A percentile compares a stretch with the other conserved stretches of the same genome.
Evolutionary conservation across 140 eudicot species (phyloP).

Genomic region (Artemisia princeps): DNA sequence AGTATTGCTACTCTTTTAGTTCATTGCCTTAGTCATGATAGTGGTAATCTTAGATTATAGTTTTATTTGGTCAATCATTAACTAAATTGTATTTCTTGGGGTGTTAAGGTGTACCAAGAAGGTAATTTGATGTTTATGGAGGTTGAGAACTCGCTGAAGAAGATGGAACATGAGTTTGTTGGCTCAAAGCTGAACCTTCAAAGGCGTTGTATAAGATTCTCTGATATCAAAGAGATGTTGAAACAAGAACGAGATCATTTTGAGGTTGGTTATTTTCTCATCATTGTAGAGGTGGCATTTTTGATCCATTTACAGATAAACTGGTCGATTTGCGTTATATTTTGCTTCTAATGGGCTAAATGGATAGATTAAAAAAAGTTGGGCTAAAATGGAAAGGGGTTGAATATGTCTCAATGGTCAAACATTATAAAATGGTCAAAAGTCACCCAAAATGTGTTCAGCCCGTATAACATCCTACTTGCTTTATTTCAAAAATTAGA

Average conservation of each 20-base stretch:
- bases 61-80: background rate
- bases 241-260: constrained; percentile 49
- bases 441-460: background rate
- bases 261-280: constrained; percentile 38
- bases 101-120: constrained; percentile 39
- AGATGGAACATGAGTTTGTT: constrained; percentile 31
- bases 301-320: background rate
- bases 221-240: constrained; percentile 61
- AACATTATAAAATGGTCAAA: no score
- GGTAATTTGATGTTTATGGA: constrained; percentile 56
- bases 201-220: constrained; percentile 51
- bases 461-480: no score
- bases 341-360: background rate
- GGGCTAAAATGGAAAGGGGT: background rate
- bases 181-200: constrained; percentile 52
- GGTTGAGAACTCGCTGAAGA: constrained; percentile 51
- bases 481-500: no score
- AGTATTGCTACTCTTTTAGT: background rate
- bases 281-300: background rate
- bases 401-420: no score
- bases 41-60: background rate
- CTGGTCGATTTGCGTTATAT: background rate
- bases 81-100: constrained; percentile 4
- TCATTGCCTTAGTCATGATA: background rate
- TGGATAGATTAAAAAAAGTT: background rate